Percentiles rank a stretch among this genome's conserved stretches.
phyloP scores from a whole-genome alignment of 176 grass and related monocot genomes.

The Bonia amplexicaulis region DNA sequence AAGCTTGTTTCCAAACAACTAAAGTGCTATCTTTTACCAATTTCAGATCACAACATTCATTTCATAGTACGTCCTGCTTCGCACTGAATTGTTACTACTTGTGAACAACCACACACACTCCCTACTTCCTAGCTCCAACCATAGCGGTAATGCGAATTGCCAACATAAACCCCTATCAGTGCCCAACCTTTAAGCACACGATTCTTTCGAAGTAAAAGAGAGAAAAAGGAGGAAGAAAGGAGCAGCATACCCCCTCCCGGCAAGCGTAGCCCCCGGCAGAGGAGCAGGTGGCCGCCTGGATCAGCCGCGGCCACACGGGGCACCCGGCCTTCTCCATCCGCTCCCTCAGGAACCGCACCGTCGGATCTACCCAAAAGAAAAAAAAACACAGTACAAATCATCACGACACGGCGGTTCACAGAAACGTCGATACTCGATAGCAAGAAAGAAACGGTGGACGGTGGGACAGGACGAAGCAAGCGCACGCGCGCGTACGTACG shows the following conservation, averaged over 20 bases:
- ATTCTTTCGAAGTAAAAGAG: neutral
- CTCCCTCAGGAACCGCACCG: slow-evolving; percentile 69
- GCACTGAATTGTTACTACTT: neutral
- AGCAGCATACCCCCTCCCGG: slow-evolving; percentile 41
- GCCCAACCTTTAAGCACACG: neutral
- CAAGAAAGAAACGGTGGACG: neutral
- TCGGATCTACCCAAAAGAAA: slow-evolving; percentile 58
- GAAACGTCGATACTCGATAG: neutral
- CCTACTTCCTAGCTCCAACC: neutral
- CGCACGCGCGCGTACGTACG: slow-evolving; percentile 33
- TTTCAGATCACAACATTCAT: neutral
- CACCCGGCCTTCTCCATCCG: slow-evolving; percentile 67
- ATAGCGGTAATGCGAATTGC: neutral
- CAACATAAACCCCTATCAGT: neutral
- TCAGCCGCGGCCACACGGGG: slow-evolving; percentile 48
- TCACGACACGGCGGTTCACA: neutral
- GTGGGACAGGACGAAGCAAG: neutral
- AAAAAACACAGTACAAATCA: neutral
- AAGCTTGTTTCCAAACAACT: neutral
- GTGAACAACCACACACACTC: neutral
- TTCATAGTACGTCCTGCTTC: neutral
- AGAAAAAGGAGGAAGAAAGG: neutral
- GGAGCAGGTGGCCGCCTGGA: slow-evolving; percentile 29
- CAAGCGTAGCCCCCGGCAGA: slow-evolving; percentile 43
- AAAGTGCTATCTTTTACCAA: neutral